Base-by-base conservation (phyloP, 768 basidiomycete species). In the Myochromella boudieri region DNA sequence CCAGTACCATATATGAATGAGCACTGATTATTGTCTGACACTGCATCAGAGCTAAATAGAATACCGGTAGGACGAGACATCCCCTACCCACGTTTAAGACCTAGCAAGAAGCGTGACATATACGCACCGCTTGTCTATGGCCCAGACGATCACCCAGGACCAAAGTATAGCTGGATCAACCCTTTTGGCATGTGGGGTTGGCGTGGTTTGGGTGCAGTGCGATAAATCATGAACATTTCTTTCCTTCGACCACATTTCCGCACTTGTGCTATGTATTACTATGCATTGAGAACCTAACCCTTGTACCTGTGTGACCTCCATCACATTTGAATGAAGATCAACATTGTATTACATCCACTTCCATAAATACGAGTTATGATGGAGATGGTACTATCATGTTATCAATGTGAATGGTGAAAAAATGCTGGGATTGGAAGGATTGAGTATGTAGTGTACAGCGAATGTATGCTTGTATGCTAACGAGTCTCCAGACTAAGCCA, bases 91-190 rank as follows among this genome's bases (percentile, higher is more conserved):
- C 37, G 44, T 15, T 15, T 44, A 4, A 22, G 20, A 11, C 49
- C 20, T 5, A 37, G 42, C 18, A 55, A 47, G 14, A 31, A 51
- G 6, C 34, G 37, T 6, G 51, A 57, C 20, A 47, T 60, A n/a
- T 52, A 56, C 10, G 56, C 54, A n/a, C 60, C 58, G 18, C 27
- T 47, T 8, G 39, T 51, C 6, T 37, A 49, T 39, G 48, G 50
- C 15, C 51, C 54, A 31, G 47, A 54, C 22, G 48, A 42, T 22
- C 11, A 9, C 22, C 31, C 18, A 4, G 33, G 36, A 14, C 21
- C 20, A 22, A 55, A 59, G 17, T 55, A 63, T 46, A 55, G 59
- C 7, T 67, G 61, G 66, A 51, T 66, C 20, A 66, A 65, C 38
- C 64, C 64, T 11, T 22, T 20, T 3, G 60, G 62, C 2, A 52